A percentile compares a stretch with the other conserved stretches of the same genome.
phyloP scores from a whole-genome alignment of 352 stramenopile genomes.

The Globisporangium mamillatum region DNA sequence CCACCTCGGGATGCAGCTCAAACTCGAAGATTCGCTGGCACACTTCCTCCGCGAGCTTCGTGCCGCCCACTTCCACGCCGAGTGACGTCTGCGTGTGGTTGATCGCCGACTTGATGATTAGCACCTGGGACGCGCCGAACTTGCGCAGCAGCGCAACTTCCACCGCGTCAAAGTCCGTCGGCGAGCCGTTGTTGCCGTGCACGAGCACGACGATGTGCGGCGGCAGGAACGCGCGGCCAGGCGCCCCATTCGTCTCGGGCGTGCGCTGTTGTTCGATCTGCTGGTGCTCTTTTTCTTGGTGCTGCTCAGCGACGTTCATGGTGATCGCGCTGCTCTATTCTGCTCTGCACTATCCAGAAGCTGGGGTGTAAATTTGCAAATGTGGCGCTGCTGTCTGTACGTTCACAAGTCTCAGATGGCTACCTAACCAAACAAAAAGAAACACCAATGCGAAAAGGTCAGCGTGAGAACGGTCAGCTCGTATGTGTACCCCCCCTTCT shows the following conservation, averaged over 20 bases:
- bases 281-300: not conserved
- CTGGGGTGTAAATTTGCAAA: not conserved
- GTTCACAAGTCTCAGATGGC: not conserved
- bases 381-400: not conserved
- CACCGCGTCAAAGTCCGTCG: constrained; percentile 65
- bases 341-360: not conserved
- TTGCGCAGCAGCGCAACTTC: constrained; percentile 39
- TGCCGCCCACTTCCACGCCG: constrained; percentile 63
- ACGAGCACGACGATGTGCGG: constrained; percentile 78
- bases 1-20: constrained; percentile 46
- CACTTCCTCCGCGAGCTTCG: constrained; percentile 63
- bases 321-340: not conserved
- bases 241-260: not conserved
- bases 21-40: constrained; percentile 55
- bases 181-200: constrained; percentile 80
- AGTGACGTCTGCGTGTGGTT: constrained; percentile 67
- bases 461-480: not conserved
- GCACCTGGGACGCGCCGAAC: constrained; percentile 43
- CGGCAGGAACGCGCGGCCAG: constrained; percentile 28
- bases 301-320: not conserved
- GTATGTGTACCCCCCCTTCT: not conserved
- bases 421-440: not conserved
- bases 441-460: not conserved
- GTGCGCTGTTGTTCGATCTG: not conserved
- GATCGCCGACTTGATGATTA: constrained; percentile 62